Conservation (phyloP, 192 early-diverging fungal genomes). For the Umbelopsis vinacea region DNA sequence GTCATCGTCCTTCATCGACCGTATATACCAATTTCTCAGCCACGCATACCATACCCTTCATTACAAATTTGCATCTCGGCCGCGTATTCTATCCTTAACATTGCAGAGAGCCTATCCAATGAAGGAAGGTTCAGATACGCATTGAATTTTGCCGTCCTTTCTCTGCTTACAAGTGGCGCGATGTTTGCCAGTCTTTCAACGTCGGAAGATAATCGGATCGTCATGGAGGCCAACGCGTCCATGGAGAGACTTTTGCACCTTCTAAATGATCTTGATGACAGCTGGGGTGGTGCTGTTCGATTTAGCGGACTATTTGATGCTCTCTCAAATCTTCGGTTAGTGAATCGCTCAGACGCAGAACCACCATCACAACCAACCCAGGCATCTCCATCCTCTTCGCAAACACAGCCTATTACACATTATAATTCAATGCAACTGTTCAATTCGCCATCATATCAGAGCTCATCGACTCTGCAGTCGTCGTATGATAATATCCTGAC, state of each 20-base stretch:
- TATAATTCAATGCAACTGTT: background rate
- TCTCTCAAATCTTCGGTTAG: background rate
- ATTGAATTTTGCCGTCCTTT: slow-evolving; percentile 27
- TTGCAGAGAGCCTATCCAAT: slow-evolving; percentile 30
- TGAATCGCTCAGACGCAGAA: background rate
- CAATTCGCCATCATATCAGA: background rate
- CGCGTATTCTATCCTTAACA: slow-evolving; percentile 31
- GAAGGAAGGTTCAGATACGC: slow-evolving; percentile 27
- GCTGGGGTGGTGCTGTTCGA: slow-evolving; percentile 27
- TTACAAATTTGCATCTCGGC: slow-evolving; percentile 33
- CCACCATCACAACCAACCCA: too few species aligned
- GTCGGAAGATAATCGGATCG: slow-evolving; percentile 3
- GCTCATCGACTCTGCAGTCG: too few species aligned
- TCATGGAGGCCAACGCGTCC: slow-evolving; percentile 33
- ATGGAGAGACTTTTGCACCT: slow-evolving; percentile 31
- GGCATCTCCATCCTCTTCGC: too few species aligned
- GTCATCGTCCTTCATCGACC: slow-evolving; percentile 61
- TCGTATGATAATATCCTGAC: too few species aligned
- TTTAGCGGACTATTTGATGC: slow-evolving; percentile 29
- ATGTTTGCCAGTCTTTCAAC: slow-evolving; percentile 35
- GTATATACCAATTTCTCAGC: slow-evolving; percentile 41
- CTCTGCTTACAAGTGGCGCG: slow-evolving; percentile 33
- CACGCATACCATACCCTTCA: slow-evolving; percentile 34
- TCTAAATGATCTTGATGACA: slow-evolving; percentile 29
- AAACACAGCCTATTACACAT: background rate